phyloP scores from a whole-genome alignment of 2,329 filamentous ascomycete genomes.

The Botrytis deweyae region DNA sequence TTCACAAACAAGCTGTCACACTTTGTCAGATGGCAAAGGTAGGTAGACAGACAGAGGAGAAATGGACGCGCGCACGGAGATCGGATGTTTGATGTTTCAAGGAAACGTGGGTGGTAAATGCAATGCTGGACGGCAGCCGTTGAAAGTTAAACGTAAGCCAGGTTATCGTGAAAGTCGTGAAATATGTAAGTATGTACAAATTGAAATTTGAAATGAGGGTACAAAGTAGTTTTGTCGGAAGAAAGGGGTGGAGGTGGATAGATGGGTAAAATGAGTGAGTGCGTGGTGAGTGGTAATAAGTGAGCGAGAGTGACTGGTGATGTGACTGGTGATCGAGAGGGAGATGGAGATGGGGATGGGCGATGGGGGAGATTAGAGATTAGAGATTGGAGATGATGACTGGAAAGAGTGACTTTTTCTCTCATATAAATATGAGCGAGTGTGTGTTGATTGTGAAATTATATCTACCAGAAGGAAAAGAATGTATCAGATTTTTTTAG shows the following conservation, averaged over 20 bases:
- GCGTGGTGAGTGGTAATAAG: not conserved
- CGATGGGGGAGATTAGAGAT: no score
- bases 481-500: not conserved
- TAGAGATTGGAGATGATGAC: not conserved
- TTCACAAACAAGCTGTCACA: conserved; percentile 12
- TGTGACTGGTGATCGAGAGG: not conserved
- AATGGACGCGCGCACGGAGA: conserved; percentile 20
- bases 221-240: not conserved
- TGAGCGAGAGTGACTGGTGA: not conserved
- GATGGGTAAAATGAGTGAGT: not conserved
- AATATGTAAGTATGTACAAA: conserved; percentile 3
- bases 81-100: conserved; percentile 22
- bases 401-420: conserved; percentile 13
- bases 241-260: not conserved
- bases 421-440: not conserved
- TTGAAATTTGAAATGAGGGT: not conserved
- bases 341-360: not conserved
- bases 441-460: not conserved
- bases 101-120: conserved; percentile 17
- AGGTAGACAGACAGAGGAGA: not conserved
- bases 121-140: conserved; percentile 5
- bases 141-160: not conserved
- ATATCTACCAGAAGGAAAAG: not conserved
- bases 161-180: conserved; percentile 12
- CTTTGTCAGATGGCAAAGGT: not conserved